A percentile compares a stretch with the other conserved stretches of the same genome.
These are phyloP conservation scores for Omphalea diandra DNA, from an alignment of 441 rosid species.

Conservation along the genomic window DNA sequence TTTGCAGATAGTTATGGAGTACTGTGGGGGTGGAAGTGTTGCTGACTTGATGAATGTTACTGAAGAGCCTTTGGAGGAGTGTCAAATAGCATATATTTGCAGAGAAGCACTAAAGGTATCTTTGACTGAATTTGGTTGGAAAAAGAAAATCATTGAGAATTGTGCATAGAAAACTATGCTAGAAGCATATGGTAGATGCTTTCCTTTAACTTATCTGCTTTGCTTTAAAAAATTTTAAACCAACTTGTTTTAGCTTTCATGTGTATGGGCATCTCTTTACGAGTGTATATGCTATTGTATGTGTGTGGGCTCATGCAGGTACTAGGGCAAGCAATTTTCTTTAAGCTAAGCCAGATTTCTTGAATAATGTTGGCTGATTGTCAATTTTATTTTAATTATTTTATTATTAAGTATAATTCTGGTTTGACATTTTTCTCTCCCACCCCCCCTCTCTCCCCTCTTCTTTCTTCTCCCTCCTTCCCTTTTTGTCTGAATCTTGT, in stretches of 20 bases:
- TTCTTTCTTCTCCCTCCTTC: no score
- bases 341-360: background rate
- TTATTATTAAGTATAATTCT: background rate
- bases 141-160: slow-evolving; percentile 5
- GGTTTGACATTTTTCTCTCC: background rate
- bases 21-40: slow-evolving; percentile 99
- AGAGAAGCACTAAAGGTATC: slow-evolving; percentile 93
- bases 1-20: slow-evolving; percentile 99
- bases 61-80: slow-evolving; percentile 92
- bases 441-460: no score
- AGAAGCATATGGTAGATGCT: background rate
- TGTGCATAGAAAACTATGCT: background rate
- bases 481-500: slow-evolving; percentile 17
- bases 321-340: background rate
- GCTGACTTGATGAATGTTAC: slow-evolving; percentile 93
- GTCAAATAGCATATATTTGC: slow-evolving; percentile 94
- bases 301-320: background rate
- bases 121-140: slow-evolving; percentile 14
- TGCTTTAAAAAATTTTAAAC: background rate
- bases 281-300: background rate
- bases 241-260: slow-evolving; percentile 3
- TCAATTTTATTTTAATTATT: slow-evolving; percentile 1
- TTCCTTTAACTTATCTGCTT: slow-evolving; percentile 8
- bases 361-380: background rate
- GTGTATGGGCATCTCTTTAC: background rate